A percentile compares a stretch with the other conserved stretches of the same genome.
These are phyloP conservation scores for Xylaria flabelliformis DNA, from an alignment of 495 filamentous ascomycete species.

Conservation along the genomic window DNA sequence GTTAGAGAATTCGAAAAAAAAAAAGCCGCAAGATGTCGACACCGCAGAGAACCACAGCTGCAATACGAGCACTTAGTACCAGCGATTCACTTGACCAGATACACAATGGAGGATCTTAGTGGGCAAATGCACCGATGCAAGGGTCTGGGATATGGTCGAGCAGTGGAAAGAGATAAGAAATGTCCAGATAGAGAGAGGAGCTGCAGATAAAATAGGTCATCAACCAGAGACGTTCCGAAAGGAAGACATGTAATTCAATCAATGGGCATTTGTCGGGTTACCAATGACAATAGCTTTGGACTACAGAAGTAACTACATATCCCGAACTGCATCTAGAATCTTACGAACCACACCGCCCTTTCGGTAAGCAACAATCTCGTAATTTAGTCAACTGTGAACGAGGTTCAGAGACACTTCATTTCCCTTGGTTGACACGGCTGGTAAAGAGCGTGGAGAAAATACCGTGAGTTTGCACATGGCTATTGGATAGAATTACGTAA, in stretches of 20 bases:
- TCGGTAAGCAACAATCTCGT: conserved; percentile 30
- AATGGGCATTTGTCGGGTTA: too few relatives aligned
- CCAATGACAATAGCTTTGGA: too few relatives aligned
- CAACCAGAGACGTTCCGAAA: background rate
- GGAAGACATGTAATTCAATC: background rate
- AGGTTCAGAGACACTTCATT: conserved; percentile 69
- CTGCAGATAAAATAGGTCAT: conserved; percentile 38
- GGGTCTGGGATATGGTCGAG: conserved; percentile 47
- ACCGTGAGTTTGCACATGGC: conserved; percentile 59
- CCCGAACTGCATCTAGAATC: conserved; percentile 2
- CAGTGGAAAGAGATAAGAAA: conserved; percentile 41
- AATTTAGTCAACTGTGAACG: conserved; percentile 46
- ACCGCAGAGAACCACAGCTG: conserved; percentile 52
- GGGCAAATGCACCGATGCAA: conserved; percentile 46
- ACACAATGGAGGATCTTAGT: conserved; percentile 51
- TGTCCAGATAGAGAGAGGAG: conserved; percentile 45
- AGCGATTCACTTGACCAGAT: conserved; percentile 51
- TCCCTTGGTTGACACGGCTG: conserved; percentile 63
- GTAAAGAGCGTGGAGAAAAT: conserved; percentile 68
- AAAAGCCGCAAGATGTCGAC: conserved; percentile 39
- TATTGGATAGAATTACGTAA: background rate
- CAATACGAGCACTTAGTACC: conserved; percentile 47
- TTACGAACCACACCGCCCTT: conserved; percentile 11
- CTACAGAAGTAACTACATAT: background rate
- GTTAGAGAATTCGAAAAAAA: conserved; percentile 39